phyloP scores from a whole-genome alignment of 2,329 filamentous ascomycete species.

The Thelonectria rubi region DNA sequence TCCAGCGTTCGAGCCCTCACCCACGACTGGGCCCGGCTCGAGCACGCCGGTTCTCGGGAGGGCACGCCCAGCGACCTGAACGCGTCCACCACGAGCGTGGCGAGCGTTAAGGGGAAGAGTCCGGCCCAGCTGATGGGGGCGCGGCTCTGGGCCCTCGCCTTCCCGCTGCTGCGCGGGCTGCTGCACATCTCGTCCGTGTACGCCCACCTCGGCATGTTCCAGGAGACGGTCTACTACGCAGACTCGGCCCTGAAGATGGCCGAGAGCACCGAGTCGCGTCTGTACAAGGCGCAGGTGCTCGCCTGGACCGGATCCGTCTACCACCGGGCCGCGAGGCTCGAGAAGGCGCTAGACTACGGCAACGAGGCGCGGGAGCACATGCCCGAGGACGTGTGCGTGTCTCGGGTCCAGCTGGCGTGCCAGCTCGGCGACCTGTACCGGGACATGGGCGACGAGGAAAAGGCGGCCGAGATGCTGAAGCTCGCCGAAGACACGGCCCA shows the following conservation, averaged over 20 bases:
- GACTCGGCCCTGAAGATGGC: slow-evolving; percentile 85
- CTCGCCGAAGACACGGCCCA: slow-evolving; percentile 60
- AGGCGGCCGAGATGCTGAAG: slow-evolving; percentile 54
- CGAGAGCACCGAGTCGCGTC: slow-evolving; percentile 69
- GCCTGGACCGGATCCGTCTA: slow-evolving; percentile 65
- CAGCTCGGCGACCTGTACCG: slow-evolving; percentile 65
- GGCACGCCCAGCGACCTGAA: slow-evolving; percentile 40
- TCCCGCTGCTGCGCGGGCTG: slow-evolving; percentile 75
- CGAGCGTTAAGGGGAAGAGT: slow-evolving; percentile 39
- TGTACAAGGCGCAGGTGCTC: slow-evolving; percentile 64
- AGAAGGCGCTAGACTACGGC: slow-evolving; percentile 65
- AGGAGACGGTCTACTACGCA: slow-evolving; percentile 87
- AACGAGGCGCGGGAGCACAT: slow-evolving; percentile 63
- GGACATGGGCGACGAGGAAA: slow-evolving; percentile 56
- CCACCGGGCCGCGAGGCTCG: slow-evolving; percentile 65
- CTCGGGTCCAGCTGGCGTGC: slow-evolving; percentile 57
- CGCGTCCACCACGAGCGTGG: slow-evolving; percentile 43
- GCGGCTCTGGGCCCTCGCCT: slow-evolving; percentile 81
- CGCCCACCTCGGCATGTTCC: slow-evolving; percentile 83
- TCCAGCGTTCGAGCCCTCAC: slow-evolving; percentile 65
- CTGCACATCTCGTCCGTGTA: slow-evolving; percentile 81
- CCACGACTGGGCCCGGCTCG: slow-evolving; percentile 64
- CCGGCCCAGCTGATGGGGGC: slow-evolving; percentile 53
- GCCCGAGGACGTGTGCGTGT: slow-evolving; percentile 50
- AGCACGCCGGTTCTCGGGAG: slow-evolving; percentile 43